Percentiles rank a stretch among this genome's conserved stretches.
Conservation (phyloP, 1,284 basidiomycete species). For the Coriolopsis trogii region DNA sequence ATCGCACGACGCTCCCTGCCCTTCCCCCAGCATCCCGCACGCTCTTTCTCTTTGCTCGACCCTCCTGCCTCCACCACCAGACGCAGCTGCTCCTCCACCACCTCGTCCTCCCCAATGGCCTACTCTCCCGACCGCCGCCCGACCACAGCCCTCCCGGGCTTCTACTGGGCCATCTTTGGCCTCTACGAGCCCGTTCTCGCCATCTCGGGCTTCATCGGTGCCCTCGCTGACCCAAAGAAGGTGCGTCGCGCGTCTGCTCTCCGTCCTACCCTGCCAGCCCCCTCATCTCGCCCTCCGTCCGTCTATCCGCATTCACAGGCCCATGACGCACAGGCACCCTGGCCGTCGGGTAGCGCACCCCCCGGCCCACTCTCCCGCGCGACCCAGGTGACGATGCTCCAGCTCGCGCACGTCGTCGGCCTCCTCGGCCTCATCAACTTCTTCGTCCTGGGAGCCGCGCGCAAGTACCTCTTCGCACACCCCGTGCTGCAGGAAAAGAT, state of each 20-base stretch:
- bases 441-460: conserved; percentile 62
- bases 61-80: neutral
- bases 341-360: conserved; percentile 53
- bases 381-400: conserved; percentile 64
- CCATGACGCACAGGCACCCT: conserved; percentile 74
- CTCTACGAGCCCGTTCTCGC: conserved; percentile 72
- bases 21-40: neutral
- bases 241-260: conserved; percentile 39
- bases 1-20: neutral
- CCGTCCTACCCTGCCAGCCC: neutral
- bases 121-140: conserved; percentile 24
- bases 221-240: conserved; percentile 65
- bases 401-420: conserved; percentile 76
- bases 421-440: conserved; percentile 71
- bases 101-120: conserved; percentile 11
- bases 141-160: conserved; percentile 64
- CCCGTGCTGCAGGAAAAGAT: conserved; percentile 73
- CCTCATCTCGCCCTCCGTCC: neutral
- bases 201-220: conserved; percentile 63
- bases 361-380: conserved; percentile 57
- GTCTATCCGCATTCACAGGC: too few species aligned
- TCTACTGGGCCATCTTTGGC: conserved; percentile 74
- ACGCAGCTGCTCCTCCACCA: neutral
- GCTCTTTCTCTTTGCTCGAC: neutral
- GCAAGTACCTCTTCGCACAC: conserved; percentile 57